Evolutionary conservation across 2,329 filamentous ascomycete species (phyloP), one percentile per base, ranked within the genome.

Genomic region (Calonectria pseudoturangicola): DNA sequence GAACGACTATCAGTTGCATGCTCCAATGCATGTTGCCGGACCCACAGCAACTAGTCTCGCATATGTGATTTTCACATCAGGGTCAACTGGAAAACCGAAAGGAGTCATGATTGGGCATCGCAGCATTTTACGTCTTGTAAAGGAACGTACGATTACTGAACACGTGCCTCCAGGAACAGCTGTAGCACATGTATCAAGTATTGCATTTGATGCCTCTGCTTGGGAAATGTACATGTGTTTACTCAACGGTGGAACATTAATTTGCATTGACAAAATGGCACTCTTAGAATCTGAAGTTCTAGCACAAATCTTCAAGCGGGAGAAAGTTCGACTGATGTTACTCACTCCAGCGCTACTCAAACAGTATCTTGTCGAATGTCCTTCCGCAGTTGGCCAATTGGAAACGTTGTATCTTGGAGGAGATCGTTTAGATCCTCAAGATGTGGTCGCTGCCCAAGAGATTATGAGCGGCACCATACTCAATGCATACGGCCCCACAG

Each of bases 141-240:
- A 25, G 13, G 45, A 48, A 10, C n/a, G 10, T 48, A 25, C n/a
- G 4, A 25, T 48, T 48, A n/a, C 5, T n/a, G n/a, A 48, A 4
- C 45, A 48, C 9, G 45, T 48, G n/a, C 45, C 45, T 12, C n/a
- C 10, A 21, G 45, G 45, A 5, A 48, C 45, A 10, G 45, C n/a
- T 4, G 45, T 48, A 3, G 45, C n/a, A 25, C 45, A 48, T 48
- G 45, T 25, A 4, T 21, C 45, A 12, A 48, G n/a, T 25, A 48
- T 48, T 25, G 45, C 45, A 21, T 48, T 48, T 48, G 45, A 48
- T 25, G 45, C n/a, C n/a, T 48, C 45, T 48, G 10, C n/a, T 12
- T 48, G n/a, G n/a, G 45, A 48, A 48, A 25, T 48, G 4, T 48
- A 48, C 45, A 48, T 48, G n/a, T 48, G 45, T 25, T n/a, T 48